Evolutionary conservation across 352 stramenopile species (phyloP).

Genomic region (Pythium chondricola): DNA sequence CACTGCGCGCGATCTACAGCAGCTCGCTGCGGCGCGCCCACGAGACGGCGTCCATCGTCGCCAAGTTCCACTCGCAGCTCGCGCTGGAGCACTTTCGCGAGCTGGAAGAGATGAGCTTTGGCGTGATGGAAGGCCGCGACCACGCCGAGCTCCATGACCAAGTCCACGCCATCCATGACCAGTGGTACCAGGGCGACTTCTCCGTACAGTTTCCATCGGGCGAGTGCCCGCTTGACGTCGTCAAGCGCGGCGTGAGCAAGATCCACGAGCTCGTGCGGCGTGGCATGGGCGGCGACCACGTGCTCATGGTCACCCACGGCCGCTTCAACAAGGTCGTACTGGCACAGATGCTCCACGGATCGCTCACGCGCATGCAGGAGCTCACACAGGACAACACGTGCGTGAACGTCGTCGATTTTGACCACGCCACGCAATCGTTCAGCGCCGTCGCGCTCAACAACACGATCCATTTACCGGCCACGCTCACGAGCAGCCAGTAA

Average conservation of each 20-base stretch:
- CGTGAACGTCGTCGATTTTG: constrained; percentile 81
- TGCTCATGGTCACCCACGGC: constrained; percentile 75
- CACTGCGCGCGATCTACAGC: constrained; percentile 62
- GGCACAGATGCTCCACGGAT: constrained; percentile 55
- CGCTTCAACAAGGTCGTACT: constrained; percentile 85
- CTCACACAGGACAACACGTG: constrained; percentile 82
- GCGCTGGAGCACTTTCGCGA: constrained; percentile 53
- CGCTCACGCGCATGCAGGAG: constrained; percentile 51
- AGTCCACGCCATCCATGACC: constrained; percentile 51
- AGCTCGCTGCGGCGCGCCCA: constrained; percentile 44
- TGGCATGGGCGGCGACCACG: constrained; percentile 36
- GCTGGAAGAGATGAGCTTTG: constrained; percentile 84
- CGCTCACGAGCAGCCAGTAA: constrained; percentile 22
- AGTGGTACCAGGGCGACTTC: constrained; percentile 56
- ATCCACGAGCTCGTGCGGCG: constrained; percentile 50
- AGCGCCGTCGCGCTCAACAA: constrained; percentile 65
- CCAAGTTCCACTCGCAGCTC: constrained; percentile 46
- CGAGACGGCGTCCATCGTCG: constrained; percentile 48
- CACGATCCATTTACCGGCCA: constrained; percentile 43
- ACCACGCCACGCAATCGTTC: constrained; percentile 48
- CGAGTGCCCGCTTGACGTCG: constrained; percentile 65
- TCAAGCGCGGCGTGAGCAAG: constrained; percentile 48
- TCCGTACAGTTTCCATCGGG: constrained; percentile 46
- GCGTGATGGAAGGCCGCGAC: constrained; percentile 56
- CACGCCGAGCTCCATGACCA: constrained; percentile 43